phyloP scores from a whole-genome alignment of 148 eudicot species.

The Polygonum aviculare region DNA sequence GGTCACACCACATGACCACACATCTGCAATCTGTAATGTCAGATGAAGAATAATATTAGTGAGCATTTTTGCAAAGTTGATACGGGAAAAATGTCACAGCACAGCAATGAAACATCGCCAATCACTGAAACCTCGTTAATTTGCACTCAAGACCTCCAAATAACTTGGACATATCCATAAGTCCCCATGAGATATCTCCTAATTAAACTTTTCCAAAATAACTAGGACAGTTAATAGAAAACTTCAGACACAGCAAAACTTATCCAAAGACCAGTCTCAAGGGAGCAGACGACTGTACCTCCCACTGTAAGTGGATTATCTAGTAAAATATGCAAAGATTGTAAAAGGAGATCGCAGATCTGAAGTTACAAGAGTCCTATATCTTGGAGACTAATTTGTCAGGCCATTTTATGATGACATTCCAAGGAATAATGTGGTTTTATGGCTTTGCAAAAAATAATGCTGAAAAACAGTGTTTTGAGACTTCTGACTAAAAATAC shows the following conservation, averaged over 20 bases:
- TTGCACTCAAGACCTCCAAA: background rate
- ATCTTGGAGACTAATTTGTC: no score
- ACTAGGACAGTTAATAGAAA: background rate
- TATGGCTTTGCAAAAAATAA: no score
- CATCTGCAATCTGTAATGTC: conserved; percentile 73
- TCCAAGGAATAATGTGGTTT: no score
- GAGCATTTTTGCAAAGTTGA: background rate
- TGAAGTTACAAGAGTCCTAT: background rate
- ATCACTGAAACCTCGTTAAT: background rate
- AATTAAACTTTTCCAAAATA: background rate
- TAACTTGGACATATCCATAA: background rate
- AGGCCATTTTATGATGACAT: no score
- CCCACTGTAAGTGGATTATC: background rate
- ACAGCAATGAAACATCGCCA: background rate
- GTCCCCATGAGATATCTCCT: background rate
- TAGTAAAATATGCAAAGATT: background rate
- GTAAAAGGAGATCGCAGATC: background rate
- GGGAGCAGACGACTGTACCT: background rate
- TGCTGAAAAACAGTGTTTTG: no score
- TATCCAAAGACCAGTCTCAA: background rate
- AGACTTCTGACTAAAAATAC: no score
- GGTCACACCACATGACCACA: conserved; percentile 98
- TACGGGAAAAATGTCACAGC: background rate
- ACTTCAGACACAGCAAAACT: background rate
- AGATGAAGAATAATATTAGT: background rate